A percentile compares a stretch with the other conserved stretches of the same genome.
These are phyloP conservation scores for Dendrobium nobile DNA, from an alignment of 106 monocot species.

Conservation along the genomic window DNA sequence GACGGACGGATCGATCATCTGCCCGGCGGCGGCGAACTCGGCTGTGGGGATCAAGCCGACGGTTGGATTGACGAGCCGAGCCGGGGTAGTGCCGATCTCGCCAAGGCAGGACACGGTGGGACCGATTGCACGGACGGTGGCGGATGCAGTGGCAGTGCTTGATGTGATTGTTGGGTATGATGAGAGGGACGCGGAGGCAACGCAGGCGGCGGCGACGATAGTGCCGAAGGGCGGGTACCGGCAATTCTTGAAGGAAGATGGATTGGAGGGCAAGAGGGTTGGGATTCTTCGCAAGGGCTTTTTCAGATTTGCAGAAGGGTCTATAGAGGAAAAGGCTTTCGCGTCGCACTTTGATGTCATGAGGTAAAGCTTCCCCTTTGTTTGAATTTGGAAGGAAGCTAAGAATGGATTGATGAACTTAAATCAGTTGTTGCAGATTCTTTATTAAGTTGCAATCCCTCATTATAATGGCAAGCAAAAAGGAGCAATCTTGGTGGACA, in stretches of 20 bases:
- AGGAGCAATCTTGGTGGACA: conserved; percentile 34
- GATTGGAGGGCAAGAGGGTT: conserved; percentile 61
- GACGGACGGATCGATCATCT: conserved; percentile 71
- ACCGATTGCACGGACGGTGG: conserved; percentile 56
- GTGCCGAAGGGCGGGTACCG: conserved; percentile 55
- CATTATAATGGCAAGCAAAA: conserved; percentile 4
- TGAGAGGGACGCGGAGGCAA: conserved; percentile 40
- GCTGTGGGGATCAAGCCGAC: conserved; percentile 85
- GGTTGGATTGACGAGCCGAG: conserved; percentile 68
- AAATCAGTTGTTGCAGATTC: neutral
- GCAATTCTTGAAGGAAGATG: conserved; percentile 47
- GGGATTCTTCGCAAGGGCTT: conserved; percentile 50
- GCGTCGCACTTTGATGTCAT: conserved; percentile 42
- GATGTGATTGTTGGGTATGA: conserved; percentile 72
- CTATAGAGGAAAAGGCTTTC: conserved; percentile 18
- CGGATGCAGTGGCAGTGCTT: conserved; percentile 60
- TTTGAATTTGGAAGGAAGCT: neutral
- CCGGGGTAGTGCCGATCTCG: conserved; percentile 66
- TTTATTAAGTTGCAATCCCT: too few species aligned
- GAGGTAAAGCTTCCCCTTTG: conserved; percentile 24
- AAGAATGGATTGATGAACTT: neutral
- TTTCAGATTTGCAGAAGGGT: conserved; percentile 23
- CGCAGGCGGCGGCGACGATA: conserved; percentile 25
- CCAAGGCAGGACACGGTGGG: conserved; percentile 61
- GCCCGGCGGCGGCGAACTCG: conserved; percentile 45